phyloP scores from a whole-genome alignment of 345 rosid genomes.

The Melaleuca alternifolia region DNA sequence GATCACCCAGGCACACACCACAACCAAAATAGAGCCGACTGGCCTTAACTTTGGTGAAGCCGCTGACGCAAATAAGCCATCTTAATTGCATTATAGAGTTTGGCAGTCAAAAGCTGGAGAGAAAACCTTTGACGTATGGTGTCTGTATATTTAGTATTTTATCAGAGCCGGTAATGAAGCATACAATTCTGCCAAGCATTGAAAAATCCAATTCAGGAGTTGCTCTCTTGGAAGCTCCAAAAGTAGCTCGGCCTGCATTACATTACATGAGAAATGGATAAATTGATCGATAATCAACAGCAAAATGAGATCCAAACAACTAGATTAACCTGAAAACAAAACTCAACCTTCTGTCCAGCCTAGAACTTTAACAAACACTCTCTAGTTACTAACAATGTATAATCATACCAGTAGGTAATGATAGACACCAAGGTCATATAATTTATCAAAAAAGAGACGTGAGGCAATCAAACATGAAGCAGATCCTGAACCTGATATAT shows the following conservation, averaged over 20 bases:
- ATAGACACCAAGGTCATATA: background rate
- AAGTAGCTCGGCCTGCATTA: constrained; percentile 81
- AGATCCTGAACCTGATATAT: background rate
- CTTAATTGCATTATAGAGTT: background rate
- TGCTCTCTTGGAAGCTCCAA: constrained; percentile 87
- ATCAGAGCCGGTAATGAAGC: constrained; percentile 77
- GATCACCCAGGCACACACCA: background rate
- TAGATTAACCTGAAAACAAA: background rate
- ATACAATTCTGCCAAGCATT: constrained; percentile 81
- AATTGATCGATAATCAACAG: background rate
- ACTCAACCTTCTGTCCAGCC: background rate
- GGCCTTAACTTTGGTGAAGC: background rate
- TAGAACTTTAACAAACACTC: background rate
- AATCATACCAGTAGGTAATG: background rate
- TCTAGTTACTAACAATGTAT: background rate
- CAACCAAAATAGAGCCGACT: background rate
- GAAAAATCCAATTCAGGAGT: constrained; percentile 85
- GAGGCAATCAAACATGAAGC: background rate
- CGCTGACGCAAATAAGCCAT: background rate
- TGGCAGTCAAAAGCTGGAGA: background rate
- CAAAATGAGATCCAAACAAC: background rate
- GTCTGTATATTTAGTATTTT: constrained; percentile 33
- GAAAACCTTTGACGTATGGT: background rate
- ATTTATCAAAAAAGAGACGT: background rate
- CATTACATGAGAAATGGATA: background rate